phyloP scores from a whole-genome alignment of 2,329 filamentous ascomycete genomes.

The Taxawa tesnikishii region DNA sequence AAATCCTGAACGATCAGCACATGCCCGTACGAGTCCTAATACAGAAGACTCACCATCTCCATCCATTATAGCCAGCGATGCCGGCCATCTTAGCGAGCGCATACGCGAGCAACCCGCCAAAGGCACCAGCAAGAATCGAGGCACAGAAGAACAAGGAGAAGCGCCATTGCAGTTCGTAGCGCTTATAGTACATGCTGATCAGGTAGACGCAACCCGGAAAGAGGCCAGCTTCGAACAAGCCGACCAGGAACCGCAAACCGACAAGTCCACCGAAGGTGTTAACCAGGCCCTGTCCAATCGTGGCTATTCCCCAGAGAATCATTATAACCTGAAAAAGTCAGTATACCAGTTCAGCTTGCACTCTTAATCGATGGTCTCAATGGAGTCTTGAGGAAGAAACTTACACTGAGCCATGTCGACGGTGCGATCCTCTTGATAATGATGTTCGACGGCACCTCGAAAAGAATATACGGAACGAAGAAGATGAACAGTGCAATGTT shows the following conservation, averaged over 20 bases:
- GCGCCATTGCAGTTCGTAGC: constrained; percentile 29
- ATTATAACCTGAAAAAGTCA: no score
- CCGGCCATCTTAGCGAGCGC: constrained; percentile 19
- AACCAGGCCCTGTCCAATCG: constrained; percentile 22
- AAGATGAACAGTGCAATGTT: constrained; percentile 26
- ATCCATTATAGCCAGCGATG: constrained; percentile 17
- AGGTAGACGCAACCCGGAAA: constrained; percentile 21
- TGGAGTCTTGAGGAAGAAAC: no score
- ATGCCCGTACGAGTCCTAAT: background rate
- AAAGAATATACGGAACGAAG: constrained; percentile 17
- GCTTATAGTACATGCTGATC: constrained; percentile 28
- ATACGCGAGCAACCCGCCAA: constrained; percentile 29
- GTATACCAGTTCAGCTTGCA: no score
- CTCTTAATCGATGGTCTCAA: no score
- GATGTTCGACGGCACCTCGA: constrained; percentile 20
- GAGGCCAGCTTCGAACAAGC: constrained; percentile 25
- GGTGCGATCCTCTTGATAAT: constrained; percentile 23
- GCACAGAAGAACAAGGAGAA: constrained; percentile 27
- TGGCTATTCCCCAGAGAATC: constrained; percentile 24
- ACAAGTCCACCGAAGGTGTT: constrained; percentile 19
- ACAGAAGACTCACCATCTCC: constrained; percentile 17
- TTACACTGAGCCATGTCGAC: constrained; percentile 20
- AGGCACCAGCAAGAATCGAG: constrained; percentile 28
- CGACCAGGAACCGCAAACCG: constrained; percentile 20
- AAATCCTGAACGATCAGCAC: constrained; percentile 10